Base-by-base conservation (phyloP, 140 eudicot genomes). In the Cichorium intybus region DNA sequence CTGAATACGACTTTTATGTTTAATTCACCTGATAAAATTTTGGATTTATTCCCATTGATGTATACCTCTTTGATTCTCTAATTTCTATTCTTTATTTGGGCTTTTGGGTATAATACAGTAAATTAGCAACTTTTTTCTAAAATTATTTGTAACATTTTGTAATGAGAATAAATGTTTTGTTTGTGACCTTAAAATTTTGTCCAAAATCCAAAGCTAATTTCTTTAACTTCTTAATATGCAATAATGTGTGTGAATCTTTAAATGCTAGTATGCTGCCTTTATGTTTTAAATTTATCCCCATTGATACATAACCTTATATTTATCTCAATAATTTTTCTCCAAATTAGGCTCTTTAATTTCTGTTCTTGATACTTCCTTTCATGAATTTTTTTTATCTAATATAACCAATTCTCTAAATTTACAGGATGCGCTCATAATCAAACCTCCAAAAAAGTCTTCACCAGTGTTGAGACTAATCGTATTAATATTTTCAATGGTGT, bases 361-460 rank as follows among this genome's bases (percentile, higher is more conserved):
- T 49, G 15, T 51, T 29, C 26, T 12, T 28, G 48, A 28, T 64
- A 21, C 58, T 41, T 62, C 17, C 24, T 62, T n/a, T n/a, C n/a
- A n/a, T n/a, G 15, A 14, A 24, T 29, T 55, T 41, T 49, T 21
- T 41, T 29, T 56, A 11, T 63, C 17, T 49, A 22, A 46, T 51
- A 65, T 20, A 49, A 50, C 20, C 24, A 66, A 15, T 56, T 59
- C 14, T 50, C 61, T n/a, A 66, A 60, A 33, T 57, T 71, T 16
- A 63, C 86, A 87, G 95, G 96, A 85, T 63, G 69, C 71, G 6
- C 51, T 83, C 29, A 61, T 80, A 58, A 71, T 87, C 49, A 90
- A 80, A 66, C 76, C 84, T 67, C 83, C 90, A 64, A 87, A 87
- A 81, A 80, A 70, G 69, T 77, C 87, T 47, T 85, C 85, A 26